A percentile compares a stretch with the other conserved stretches of the same genome.
phyloP scores from a whole-genome alignment of 78 protist species.

The Emiliania huxleyi region DNA sequence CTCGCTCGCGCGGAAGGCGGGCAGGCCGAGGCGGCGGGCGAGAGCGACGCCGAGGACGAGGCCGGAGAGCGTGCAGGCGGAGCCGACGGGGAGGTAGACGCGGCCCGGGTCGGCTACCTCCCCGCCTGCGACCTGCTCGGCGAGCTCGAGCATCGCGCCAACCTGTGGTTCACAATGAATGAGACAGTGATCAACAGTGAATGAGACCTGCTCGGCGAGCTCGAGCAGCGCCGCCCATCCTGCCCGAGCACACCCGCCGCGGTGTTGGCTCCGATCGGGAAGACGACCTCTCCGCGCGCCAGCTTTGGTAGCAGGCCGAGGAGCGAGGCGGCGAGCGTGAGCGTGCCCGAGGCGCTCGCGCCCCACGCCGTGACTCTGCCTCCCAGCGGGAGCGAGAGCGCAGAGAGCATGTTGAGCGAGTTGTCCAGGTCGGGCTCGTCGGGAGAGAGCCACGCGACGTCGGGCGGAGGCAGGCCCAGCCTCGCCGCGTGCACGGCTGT shows the following conservation, averaged over 20 bases:
- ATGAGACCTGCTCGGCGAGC: background rate
- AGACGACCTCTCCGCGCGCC: too few species aligned
- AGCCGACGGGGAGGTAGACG: constrained; percentile 5
- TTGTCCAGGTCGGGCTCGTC: constrained; percentile 35
- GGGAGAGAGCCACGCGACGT: background rate
- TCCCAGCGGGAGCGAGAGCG: background rate
- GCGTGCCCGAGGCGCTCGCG: too few species aligned
- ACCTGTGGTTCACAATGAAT: too few species aligned
- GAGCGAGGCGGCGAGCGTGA: background rate
- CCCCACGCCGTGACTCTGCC: too few species aligned
- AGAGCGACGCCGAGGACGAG: constrained; percentile 12
- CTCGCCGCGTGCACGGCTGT: constrained; percentile 17
- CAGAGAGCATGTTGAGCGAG: constrained; percentile 16
- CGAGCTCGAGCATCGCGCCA: background rate
- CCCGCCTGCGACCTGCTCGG: background rate
- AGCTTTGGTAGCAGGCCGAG: background rate
- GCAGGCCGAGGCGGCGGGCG: background rate
- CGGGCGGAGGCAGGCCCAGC: background rate
- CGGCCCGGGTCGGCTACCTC: background rate
- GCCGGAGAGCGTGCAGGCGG: constrained; percentile 17
- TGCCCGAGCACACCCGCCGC: background rate
- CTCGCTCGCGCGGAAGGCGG: background rate
- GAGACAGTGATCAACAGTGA: too few species aligned
- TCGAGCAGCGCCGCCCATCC: background rate
- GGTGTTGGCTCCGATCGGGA: constrained; percentile 13